Conservation (phyloP, 768 basidiomycete genomes). For the Tephrocybe rancida region DNA sequence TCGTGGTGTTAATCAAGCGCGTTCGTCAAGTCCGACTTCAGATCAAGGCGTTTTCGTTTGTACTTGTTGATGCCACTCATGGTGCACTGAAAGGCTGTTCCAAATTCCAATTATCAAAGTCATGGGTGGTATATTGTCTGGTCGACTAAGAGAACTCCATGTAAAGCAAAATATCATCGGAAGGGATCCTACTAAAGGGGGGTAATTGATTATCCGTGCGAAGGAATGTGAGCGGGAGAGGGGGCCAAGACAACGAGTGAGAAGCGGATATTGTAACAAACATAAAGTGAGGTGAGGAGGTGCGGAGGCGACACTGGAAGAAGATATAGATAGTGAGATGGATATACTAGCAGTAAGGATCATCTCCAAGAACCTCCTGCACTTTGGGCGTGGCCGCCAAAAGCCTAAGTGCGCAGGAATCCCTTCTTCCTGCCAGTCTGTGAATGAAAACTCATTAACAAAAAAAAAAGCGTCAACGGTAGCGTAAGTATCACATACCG, state of each 20-base stretch:
- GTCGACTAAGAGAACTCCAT: constrained; percentile 37
- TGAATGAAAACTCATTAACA: constrained; percentile 11
- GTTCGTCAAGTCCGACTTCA: constrained; percentile 1
- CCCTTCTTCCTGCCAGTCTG: constrained; percentile 73
- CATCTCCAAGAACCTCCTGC: constrained; percentile 29
- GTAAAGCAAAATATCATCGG: constrained; percentile 46
- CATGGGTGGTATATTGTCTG: constrained; percentile 46
- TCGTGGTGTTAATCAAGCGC: constrained; percentile 17
- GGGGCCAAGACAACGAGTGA: constrained; percentile 48
- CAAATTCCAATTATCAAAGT: constrained; percentile 19
- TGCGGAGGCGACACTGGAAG: constrained; percentile 31
- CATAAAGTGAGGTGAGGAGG: constrained; percentile 24
- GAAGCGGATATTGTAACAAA: constrained; percentile 37
- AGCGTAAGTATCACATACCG: constrained; percentile 50
- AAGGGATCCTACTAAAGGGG: constrained; percentile 48
- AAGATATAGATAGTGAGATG: constrained; percentile 22
- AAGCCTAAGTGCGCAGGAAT: constrained; percentile 66
- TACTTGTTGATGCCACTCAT: constrained; percentile 34
- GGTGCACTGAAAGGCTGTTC: neutral
- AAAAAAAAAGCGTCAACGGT: constrained; percentile 15
- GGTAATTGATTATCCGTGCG: constrained; percentile 57
- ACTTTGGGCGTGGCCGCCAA: constrained; percentile 20
- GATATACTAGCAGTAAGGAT: constrained; percentile 30
- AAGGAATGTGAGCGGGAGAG: constrained; percentile 61
- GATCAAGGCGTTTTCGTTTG: constrained; percentile 27